Base-by-base conservation (phyloP, 1,284 basidiomycete species). In the Volvariella volvacea region DNA sequence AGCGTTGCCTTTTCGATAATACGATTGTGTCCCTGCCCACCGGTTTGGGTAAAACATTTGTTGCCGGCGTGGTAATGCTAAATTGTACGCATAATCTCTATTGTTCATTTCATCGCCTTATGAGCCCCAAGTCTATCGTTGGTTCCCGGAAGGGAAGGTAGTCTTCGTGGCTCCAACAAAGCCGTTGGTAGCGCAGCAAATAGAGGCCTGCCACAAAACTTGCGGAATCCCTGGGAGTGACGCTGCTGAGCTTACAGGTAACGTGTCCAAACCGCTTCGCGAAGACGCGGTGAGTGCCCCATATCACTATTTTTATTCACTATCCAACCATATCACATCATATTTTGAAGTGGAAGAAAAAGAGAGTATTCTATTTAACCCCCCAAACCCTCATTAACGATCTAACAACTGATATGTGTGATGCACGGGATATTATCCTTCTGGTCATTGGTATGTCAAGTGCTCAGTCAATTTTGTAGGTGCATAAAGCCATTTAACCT, bases 1-100 rank as follows among this genome's bases (percentile, higher is more conserved):
- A 78, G 54, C 76, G 81, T 28, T 88, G 86, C 55, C 74, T 99
- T 22, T 93, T 89, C 55, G 88, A 97, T 41, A 99, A 99, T 58
- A 92, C 92, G 2, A 78, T 99, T 3, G 94, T 98, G 17, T 89
- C 93, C 1, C 69, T 99, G 9, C 96, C 96, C 0, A 99, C 96
- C 0, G 96, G 96, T 48, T 70, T 99, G 4, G 96, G 96, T 16
- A 99, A 99, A 70, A 99, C 96, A 0, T 99, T 99, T 58, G 89
- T 99, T 48, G 96, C 96, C 1, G 94, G 95, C 1, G 92, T 93
- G 1, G 81, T 99, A 16, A 98, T 99, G 90, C 67, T 93, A 8
- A 94, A 93, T 53, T 93, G 91, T 92, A 57, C 54, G 82, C 62
- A 32, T 36, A 21, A 25, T 48, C 15, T 34, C 34, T 12, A 21